A percentile compares a stretch with the other conserved stretches of the same genome.
Conservation (phyloP, 768 basidiomycete genomes). For the Boletus sensibilis region DNA sequence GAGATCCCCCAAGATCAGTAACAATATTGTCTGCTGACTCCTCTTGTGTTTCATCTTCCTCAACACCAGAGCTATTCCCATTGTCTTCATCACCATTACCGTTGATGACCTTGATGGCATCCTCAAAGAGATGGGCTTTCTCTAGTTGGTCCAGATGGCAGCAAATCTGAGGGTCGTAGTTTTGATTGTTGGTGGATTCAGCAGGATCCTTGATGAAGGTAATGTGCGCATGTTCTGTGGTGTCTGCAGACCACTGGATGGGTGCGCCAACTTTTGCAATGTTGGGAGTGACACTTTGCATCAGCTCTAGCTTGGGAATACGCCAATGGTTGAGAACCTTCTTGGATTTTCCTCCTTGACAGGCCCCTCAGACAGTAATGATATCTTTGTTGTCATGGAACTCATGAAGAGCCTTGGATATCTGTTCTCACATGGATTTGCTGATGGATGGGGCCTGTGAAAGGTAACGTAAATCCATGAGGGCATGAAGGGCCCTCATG, state of each 20-base stretch:
- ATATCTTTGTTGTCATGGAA: background rate
- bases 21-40: background rate
- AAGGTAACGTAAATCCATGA: background rate
- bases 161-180: background rate
- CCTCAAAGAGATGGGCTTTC: background rate
- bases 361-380: background rate
- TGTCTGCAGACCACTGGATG: background rate
- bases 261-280: background rate
- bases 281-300: background rate
- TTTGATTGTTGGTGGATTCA: background rate
- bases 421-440: background rate
- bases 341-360: background rate
- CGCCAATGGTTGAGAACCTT: background rate
- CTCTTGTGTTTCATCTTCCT: too few relatives aligned
- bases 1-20: background rate
- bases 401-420: background rate
- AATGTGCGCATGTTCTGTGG: background rate
- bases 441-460: background rate
- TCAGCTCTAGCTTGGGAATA: background rate
- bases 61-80: too few relatives aligned
- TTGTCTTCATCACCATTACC: too few relatives aligned
- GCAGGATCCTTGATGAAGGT: background rate
- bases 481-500: background rate
- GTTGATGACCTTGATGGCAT: background rate
- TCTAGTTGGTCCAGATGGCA: background rate